Evolutionary conservation across 2,329 filamentous ascomycete genomes (phyloP), one percentile per base, ranked within the genome.

Genomic region (Ophiostoma quercus): DNA sequence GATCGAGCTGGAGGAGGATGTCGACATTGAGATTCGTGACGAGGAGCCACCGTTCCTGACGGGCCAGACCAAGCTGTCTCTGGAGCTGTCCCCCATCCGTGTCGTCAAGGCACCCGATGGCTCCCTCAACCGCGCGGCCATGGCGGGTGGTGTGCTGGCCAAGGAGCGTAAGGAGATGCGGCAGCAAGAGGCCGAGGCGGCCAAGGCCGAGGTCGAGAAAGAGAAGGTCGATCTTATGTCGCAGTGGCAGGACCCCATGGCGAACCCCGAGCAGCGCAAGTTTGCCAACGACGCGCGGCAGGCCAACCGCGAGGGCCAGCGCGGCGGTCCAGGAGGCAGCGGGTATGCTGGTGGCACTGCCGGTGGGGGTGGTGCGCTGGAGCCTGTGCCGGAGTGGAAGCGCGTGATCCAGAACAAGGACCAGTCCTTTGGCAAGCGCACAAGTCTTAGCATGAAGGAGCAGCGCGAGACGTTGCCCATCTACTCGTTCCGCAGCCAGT

Each of bases 221-320:
- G 88, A 92, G 73, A 90, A 93, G 75, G 90, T 95, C 41, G 93
- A 98, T 75, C 82, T 99, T 2, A 88, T 90, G 68, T 88, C 92
- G 14, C 93, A 97, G 78, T 99, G 96, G 96, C 91, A 97, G 71
- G 95, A 99, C 78, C 95, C 95, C 0, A 97, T 99, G 94, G 90
- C 92, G 16, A 87, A 89, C 32, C 90, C 92, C 1, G 91, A 95
- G 73, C 88, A 94, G 77, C 86, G 91, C 69, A 90, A 95, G 74
- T 99, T 99, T 79, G 95, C 95, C 1, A 90, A 90, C 74, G 95
- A 98, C 74, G 78, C 98, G 67, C 87, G 92, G 84, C 4, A 86
- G 87, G 74, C 39, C 29, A 51, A 47, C 16, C 37, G 65, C 5
- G 79, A 87, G 0, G 68, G 63, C 8, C 60, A 54, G 19, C 65